Conservation (phyloP, 2,329 filamentous ascomycete genomes). For the Ceratocystis ficicola region DNA sequence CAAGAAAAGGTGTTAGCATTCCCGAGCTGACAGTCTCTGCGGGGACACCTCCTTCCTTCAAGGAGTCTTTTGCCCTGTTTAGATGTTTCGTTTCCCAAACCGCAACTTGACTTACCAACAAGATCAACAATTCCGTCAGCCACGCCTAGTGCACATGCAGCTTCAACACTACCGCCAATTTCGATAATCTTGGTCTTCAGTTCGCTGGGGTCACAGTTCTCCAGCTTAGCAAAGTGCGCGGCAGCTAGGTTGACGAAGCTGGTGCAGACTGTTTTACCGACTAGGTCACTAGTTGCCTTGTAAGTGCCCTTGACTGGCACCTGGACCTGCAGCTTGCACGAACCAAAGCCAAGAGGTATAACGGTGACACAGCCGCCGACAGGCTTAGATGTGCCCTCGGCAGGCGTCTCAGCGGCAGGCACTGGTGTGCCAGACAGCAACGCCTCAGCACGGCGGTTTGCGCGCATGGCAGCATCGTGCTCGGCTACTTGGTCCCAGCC, state of each 20-base stretch:
- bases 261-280: constrained; percentile 88
- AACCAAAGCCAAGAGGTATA: constrained; percentile 80
- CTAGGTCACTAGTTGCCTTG: constrained; percentile 56
- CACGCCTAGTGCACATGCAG: constrained; percentile 86
- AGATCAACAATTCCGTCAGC: constrained; percentile 96
- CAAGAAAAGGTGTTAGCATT: background rate
- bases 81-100: background rate
- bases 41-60: too few relatives aligned
- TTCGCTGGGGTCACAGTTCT: constrained; percentile 36
- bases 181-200: constrained; percentile 76
- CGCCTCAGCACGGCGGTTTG: constrained; percentile 38
- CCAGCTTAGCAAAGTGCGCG: constrained; percentile 72
- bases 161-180: constrained; percentile 91
- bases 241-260: constrained; percentile 81
- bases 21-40: background rate
- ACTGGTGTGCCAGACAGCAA: constrained; percentile 30
- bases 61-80: background rate
- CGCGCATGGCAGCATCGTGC: constrained; percentile 56
- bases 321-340: constrained; percentile 92
- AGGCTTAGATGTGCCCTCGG: constrained; percentile 33
- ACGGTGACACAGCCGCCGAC: constrained; percentile 65
- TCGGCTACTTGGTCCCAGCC: constrained; percentile 86
- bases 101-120: constrained; percentile 57
- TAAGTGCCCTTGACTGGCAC: constrained; percentile 76
- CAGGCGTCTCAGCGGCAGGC: constrained; percentile 13